Evolutionary conservation across 2,329 filamentous ascomycete genomes (phyloP).

Genomic region (Diatrype stigma): DNA sequence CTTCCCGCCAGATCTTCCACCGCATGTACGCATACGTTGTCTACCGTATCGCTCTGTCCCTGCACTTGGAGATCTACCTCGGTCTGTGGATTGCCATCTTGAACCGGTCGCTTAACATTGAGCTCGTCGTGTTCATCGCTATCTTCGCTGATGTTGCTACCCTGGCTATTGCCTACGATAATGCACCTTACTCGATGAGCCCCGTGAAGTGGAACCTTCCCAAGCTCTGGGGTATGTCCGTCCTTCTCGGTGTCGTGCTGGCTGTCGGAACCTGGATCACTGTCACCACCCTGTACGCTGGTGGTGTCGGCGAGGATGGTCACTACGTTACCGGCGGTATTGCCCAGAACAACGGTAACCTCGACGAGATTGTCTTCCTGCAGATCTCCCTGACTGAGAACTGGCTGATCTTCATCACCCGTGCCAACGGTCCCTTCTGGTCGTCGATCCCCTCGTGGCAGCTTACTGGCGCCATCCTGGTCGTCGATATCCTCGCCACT

Average conservation of each 20-base stretch:
- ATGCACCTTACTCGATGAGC: slow-evolving; percentile 78
- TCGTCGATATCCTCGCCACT: slow-evolving; percentile 81
- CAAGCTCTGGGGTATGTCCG: slow-evolving; percentile 90
- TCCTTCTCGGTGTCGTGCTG: slow-evolving; percentile 76
- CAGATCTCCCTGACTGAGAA: slow-evolving; percentile 90
- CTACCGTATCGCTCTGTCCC: slow-evolving; percentile 88
- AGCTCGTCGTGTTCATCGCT: slow-evolving; percentile 88
- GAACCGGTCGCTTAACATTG: slow-evolving; percentile 78
- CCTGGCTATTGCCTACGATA: slow-evolving; percentile 89
- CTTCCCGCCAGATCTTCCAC: slow-evolving; percentile 91
- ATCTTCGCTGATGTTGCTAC: slow-evolving; percentile 94
- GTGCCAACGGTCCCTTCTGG: slow-evolving; percentile 90
- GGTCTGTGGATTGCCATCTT: slow-evolving; percentile 88
- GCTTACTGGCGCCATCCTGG: slow-evolving; percentile 68
- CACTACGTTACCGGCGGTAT: slow-evolving; percentile 68
- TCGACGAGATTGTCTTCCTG: slow-evolving; percentile 81
- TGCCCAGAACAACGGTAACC: slow-evolving; percentile 80
- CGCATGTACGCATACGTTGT: slow-evolving; percentile 96
- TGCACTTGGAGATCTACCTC: slow-evolving; percentile 88
- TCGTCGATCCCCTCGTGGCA: slow-evolving; percentile 86
- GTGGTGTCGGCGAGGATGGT: slow-evolving; percentile 13
- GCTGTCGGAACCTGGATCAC: slow-evolving; percentile 85
- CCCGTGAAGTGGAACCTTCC: slow-evolving; percentile 95
- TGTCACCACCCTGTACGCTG: slow-evolving; percentile 76
- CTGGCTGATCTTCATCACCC: slow-evolving; percentile 95